Evolutionary conservation across 2,329 filamentous ascomycete genomes (phyloP), one percentile per base, ranked within the genome.

Genomic region (Hypomyces rosellus): DNA sequence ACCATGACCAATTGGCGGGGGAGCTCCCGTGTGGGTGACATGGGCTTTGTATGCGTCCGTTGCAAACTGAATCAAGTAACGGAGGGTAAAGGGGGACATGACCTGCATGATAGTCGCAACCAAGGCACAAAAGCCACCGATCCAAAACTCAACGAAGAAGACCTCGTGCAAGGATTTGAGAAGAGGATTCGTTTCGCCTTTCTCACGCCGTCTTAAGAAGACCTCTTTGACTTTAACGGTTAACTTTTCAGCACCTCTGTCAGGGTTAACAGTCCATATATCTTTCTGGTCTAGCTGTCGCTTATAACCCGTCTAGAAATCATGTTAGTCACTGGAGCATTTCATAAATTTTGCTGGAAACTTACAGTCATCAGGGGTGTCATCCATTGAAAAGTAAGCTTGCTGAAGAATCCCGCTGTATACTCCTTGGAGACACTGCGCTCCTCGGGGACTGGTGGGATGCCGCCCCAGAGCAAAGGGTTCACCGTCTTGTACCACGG

Each of bases 311-410:
- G 83, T 80, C 84, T 89, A 58, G 20, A 48, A 22, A 18, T 49
- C 20, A 20, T 20, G 25, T 30, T 30, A 30, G 25, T 34, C 37
- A 18, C 30, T 49, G 50, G 30, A 53, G 48, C 41, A 16, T 36
- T 46, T 34, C 16, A 12, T n/a, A 16, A 1, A 34, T 22, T 12
- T 12, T 5, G 18, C 40, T 5, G n/a, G 16, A 36, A 20, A 73
- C 80, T 70, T 67, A 86, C 85, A 55, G 70, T 76, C 91, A 97
- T 97, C 49, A 97, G 64, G 1, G 89, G 85, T 1, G 83, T 82
- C 77, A 96, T 92, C 92, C 92, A 97, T 65, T 89, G 82, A 63
- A 96, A 97, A 4, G 85, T 86, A 18, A 95, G 65, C 50, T 76
- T 65, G 69, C 88, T 95, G 55, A 93, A 78, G 61, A 90, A 85